A percentile compares a stretch with the other conserved stretches of the same genome.
Evolutionary conservation across 352 stramenopile species (phyloP).

Genomic region (Phytophthora hibernalis): DNA sequence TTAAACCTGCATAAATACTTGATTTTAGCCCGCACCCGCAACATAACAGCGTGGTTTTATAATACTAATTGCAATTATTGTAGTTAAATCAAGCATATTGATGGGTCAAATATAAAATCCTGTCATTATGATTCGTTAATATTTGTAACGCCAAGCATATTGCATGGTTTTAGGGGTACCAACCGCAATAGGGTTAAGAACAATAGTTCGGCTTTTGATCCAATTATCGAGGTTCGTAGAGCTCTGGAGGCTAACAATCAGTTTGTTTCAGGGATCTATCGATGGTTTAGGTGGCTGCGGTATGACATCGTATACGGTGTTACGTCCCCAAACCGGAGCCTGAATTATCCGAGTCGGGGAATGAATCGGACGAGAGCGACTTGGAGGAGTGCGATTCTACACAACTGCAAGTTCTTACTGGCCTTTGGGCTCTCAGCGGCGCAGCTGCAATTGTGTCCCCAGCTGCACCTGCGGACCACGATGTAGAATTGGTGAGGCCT

Average conservation of each 20-base stretch:
- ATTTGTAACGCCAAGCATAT: too few relatives aligned
- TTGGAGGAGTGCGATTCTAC: background rate
- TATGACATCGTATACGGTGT: constrained; percentile 7
- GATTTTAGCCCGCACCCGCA: too few relatives aligned
- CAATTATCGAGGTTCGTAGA: background rate
- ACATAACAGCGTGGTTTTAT: too few relatives aligned
- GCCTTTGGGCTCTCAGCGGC: background rate
- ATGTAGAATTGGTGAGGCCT: background rate
- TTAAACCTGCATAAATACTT: too few relatives aligned
- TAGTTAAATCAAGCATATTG: too few relatives aligned
- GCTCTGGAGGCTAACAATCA: constrained; percentile 1
- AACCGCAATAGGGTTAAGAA: too few relatives aligned
- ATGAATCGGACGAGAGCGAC: constrained; percentile 3
- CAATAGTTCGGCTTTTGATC: constrained; percentile 15
- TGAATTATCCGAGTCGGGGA: background rate
- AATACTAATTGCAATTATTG: too few relatives aligned
- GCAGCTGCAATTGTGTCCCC: background rate
- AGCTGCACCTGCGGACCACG: background rate
- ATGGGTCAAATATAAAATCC: too few relatives aligned
- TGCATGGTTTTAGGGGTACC: too few relatives aligned
- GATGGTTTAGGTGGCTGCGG: constrained; percentile 11
- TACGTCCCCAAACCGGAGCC: background rate
- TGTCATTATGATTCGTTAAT: too few relatives aligned
- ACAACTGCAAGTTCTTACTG: background rate
- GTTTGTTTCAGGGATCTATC: constrained; percentile 9